Percentiles rank a stretch among this genome's conserved stretches.
Conservation (phyloP, 305 asterid genomes). For the Fraxinus ornus region DNA sequence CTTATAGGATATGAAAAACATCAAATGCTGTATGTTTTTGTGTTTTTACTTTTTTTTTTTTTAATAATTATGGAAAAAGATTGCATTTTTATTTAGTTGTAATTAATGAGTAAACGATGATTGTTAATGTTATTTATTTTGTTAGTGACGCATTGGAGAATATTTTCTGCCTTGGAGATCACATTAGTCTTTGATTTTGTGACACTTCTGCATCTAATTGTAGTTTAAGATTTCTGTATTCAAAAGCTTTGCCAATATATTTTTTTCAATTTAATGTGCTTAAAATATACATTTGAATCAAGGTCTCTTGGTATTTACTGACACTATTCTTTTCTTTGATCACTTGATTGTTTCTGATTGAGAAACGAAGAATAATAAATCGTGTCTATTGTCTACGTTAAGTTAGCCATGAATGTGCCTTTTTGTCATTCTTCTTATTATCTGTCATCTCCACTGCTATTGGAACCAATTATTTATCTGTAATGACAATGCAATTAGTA, state of each 20-base stretch:
- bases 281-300: background rate
- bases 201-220: background rate
- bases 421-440: background rate
- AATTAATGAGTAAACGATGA: background rate
- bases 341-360: background rate
- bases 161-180: background rate
- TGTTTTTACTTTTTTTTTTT: background rate
- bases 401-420: background rate
- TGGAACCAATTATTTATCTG: background rate
- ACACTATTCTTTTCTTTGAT: background rate
- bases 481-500: background rate
- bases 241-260: background rate
- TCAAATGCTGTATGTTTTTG: background rate
- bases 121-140: background rate
- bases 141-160: background rate
- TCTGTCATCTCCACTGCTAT: background rate
- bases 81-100: slow-evolving; percentile 3
- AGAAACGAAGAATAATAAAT: background rate
- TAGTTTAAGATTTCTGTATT: background rate
- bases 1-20: slow-evolving; percentile 16
- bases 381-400: background rate
- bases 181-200: background rate
- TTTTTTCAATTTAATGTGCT: background rate
- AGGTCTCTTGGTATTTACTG: background rate
- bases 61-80: background rate